phyloP scores from a whole-genome alignment of 2,329 filamentous ascomycete genomes.

The Diplodia seriata region DNA sequence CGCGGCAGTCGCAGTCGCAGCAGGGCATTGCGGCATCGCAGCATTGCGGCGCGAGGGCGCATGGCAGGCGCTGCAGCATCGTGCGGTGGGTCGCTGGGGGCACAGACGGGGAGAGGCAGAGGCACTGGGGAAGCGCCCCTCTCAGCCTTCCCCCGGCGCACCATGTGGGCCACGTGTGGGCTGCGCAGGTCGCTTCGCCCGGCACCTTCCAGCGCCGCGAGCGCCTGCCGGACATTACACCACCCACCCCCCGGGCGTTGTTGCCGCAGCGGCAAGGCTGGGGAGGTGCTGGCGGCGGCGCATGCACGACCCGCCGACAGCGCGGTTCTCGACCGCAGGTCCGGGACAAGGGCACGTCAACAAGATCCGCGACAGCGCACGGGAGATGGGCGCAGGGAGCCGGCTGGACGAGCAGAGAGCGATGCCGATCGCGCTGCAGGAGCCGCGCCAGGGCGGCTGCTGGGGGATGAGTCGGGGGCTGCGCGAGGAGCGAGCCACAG shows the following conservation, averaged over 20 bases:
- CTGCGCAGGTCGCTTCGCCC: not conserved
- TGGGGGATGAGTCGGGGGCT: too few relatives aligned
- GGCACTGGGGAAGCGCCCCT: not conserved
- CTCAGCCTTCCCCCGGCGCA: not conserved
- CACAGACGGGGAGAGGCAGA: slow-evolving; percentile 12
- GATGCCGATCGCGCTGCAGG: too few relatives aligned
- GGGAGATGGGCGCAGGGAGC: slow-evolving; percentile 28
- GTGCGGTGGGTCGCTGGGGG: not conserved
- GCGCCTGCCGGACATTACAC: slow-evolving; percentile 1
- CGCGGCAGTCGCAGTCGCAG: not conserved
- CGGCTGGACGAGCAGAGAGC: not conserved
- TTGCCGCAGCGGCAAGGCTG: not conserved
- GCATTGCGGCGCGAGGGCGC: not conserved
- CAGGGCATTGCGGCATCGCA: too few relatives aligned
- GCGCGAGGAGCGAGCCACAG: too few relatives aligned
- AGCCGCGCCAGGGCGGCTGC: too few relatives aligned
- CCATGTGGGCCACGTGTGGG: slow-evolving; percentile 22
- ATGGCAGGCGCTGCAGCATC: not conserved
- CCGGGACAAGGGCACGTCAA: not conserved
- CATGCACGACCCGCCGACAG: too few relatives aligned
- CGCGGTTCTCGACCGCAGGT: not conserved
- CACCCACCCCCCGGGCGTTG: not conserved
- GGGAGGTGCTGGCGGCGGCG: too few relatives aligned
- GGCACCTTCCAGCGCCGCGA: slow-evolving; percentile 2
- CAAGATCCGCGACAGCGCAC: slow-evolving; percentile 7